These are phyloP conservation scores for Juglanconis oblonga DNA, from an alignment of 2,329 filamentous ascomycete genomes.

Conservation along the genomic window DNA sequence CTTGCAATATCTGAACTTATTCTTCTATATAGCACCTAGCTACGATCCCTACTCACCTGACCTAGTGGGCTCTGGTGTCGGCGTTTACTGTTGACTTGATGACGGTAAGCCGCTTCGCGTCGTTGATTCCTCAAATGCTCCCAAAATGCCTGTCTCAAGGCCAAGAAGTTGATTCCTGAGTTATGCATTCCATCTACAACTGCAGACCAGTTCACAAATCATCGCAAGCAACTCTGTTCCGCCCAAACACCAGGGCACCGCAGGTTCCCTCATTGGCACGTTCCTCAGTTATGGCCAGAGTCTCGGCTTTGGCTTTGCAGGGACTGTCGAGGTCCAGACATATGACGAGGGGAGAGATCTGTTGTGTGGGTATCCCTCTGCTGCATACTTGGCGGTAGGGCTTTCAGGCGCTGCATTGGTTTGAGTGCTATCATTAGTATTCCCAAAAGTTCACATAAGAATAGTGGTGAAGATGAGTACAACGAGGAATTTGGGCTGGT, in stretches of 20 bases:
- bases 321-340: conserved; percentile 31
- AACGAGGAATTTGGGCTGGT: too few species aligned
- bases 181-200: too few species aligned
- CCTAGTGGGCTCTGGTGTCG: conserved; percentile 33
- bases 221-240: conserved; percentile 51
- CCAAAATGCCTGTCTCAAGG: too few species aligned
- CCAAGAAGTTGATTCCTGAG: too few species aligned
- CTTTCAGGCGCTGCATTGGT: neutral
- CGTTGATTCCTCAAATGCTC: too few species aligned
- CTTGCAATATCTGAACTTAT: too few species aligned
- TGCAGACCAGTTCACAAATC: conserved; percentile 35
- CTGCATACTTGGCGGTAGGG: neutral
- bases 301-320: conserved; percentile 31
- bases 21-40: conserved; percentile 21
- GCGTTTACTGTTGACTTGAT: conserved; percentile 24
- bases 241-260: conserved; percentile 47
- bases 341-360: neutral
- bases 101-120: neutral
- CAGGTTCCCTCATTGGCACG: conserved; percentile 44
- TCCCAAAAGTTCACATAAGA: neutral
- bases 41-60: conserved; percentile 31
- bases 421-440: neutral
- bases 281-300: conserved; percentile 31
- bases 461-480: too few species aligned
- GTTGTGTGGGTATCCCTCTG: neutral